Base-by-base conservation (phyloP, 192 early-diverging fungal genomes). In the Coemansia sp. region DNA sequence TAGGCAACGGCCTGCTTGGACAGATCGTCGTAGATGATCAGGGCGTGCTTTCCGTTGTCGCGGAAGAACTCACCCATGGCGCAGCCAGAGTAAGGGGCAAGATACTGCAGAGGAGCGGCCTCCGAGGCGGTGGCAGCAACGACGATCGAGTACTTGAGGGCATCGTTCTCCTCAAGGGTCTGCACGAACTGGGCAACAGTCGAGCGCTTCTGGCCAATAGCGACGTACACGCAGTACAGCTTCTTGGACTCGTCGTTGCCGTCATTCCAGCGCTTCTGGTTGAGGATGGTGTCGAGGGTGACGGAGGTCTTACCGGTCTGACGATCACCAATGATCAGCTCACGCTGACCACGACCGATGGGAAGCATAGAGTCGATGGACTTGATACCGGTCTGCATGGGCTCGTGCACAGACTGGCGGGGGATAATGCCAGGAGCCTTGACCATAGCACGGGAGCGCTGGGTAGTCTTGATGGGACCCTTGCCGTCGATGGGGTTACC, bases 331-430 rank as follows among this genome's bases (percentile, higher is more conserved):
- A 97, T 98, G 82, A 98, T 98, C 85, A 98, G 89, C 85, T 98
- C 97, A 93, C 97, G 93, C 88, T 98, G 97, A 79, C 97, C 97
- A 95, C 97, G 94, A 75, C 97, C 97, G 67, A 98, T 96, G 64
- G 97, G 97, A 69, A 98, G 90, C 97, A 98, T 98, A 83, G 97
- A 97, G 89, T 98, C 97, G 75, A 98, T 94, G 71, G 93, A 98
- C 88, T 98, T 98, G 86, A 95, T 95, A 84, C 97, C 97, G 82
- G 97, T 98, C 83, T 95, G 93, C 94, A 98, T 96, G 72, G 97
- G 97, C 86, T 97, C 94, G 83, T 94, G 92, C 74, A 98, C 97
- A 71, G 97, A 98, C 82, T 94, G 87, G 82, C 97, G 94, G 70
- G 95, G 94, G 64, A 98, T 93, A 87, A 98, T 98, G 80, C 97